phyloP scores from a whole-genome alignment of 257 asterid species.

The Solanum raphanifolium region DNA sequence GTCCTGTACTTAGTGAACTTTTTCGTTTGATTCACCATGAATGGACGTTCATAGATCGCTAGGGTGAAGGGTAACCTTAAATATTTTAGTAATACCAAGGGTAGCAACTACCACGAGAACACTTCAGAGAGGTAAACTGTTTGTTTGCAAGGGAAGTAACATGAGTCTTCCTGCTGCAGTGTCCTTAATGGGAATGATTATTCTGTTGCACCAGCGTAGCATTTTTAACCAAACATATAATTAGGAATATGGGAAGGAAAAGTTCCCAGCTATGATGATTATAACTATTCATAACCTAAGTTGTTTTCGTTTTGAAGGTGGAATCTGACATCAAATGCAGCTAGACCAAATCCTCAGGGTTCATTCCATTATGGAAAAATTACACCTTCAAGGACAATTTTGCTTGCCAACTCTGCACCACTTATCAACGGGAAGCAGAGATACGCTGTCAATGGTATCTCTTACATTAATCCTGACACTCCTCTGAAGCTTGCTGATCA shows the following conservation, averaged over 20 bases:
- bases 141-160: background rate
- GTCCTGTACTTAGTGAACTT: background rate
- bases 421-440: conserved; percentile 17
- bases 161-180: background rate
- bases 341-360: conserved; percentile 60
- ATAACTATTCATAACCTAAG: background rate
- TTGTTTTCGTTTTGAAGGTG: conserved; percentile 17
- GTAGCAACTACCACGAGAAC: background rate
- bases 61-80: background rate
- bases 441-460: conserved; percentile 31
- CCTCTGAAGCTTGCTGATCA: conserved; percentile 46
- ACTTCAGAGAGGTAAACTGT: background rate
- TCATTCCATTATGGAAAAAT: conserved; percentile 35
- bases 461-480: conserved; percentile 34
- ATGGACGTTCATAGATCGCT: background rate
- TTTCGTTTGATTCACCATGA: background rate
- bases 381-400: conserved; percentile 26
- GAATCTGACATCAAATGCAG: conserved; percentile 45
- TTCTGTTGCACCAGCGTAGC: background rate
- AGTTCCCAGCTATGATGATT: background rate
- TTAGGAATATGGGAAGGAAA: background rate
- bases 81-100: background rate
- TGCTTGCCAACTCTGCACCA: conserved; percentile 35
- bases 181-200: background rate
- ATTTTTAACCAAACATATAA: background rate